Conservation (phyloP, 768 basidiomycete genomes). For the Pleurotus tuoliensis region DNA sequence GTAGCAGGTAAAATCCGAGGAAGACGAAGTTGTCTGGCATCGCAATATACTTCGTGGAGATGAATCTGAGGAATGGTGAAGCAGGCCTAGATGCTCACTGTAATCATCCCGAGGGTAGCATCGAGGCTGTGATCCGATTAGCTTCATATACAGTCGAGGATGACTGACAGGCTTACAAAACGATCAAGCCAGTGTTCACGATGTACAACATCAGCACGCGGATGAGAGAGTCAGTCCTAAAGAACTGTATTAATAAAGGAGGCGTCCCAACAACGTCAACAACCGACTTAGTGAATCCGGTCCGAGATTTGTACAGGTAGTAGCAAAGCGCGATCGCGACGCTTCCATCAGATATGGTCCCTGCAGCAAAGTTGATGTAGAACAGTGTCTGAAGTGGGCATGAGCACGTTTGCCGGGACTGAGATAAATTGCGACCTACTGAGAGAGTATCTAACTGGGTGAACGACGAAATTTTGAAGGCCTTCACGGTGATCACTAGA, state of each 20-base stretch:
- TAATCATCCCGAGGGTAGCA: conserved; percentile 8
- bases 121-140: neutral
- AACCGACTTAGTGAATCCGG: conserved; percentile 44
- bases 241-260: neutral
- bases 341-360: conserved; percentile 47
- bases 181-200: conserved; percentile 37
- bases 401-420: too few species aligned
- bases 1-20: conserved; percentile 8
- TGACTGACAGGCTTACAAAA: neutral
- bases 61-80: neutral
- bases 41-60: neutral
- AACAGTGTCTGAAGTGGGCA: conserved; percentile 35
- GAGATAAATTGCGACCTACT: conserved; percentile 21
- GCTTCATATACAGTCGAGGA: too few species aligned
- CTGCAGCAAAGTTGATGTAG: conserved; percentile 48
- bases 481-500: conserved; percentile 49
- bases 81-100: neutral
- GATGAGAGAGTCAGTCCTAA: conserved; percentile 36
- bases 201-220: conserved; percentile 43
- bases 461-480: conserved; percentile 39
- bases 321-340: conserved; percentile 47
- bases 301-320: conserved; percentile 43
- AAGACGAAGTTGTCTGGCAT: conserved; percentile 9
- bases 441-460: conserved; percentile 32
- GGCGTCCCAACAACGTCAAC: neutral